Evolutionary conservation across 768 basidiomycete species (phyloP).

Genomic region (Trametes cinnabarina): DNA sequence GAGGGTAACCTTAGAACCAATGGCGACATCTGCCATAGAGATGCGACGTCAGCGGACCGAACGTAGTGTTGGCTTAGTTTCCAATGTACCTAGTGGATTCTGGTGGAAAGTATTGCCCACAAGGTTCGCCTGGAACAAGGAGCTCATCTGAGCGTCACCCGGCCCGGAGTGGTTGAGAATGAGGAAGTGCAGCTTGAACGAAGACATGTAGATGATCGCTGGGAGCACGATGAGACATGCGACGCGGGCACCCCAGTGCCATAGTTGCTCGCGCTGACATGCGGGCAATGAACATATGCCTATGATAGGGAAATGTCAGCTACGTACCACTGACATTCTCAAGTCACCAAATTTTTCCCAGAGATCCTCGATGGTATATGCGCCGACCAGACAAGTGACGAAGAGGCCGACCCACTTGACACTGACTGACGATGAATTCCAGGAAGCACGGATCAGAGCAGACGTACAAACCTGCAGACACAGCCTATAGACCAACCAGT

Average conservation of each 20-base stretch:
- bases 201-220: slow-evolving; percentile 87
- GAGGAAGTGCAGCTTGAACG: slow-evolving; percentile 96
- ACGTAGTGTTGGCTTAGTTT: neutral
- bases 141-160: slow-evolving; percentile 98
- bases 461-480: slow-evolving; percentile 71
- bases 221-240: slow-evolving; percentile 86
- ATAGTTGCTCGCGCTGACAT: slow-evolving; percentile 74
- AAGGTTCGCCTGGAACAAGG: slow-evolving; percentile 95
- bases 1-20: slow-evolving; percentile 86
- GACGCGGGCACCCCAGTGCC: slow-evolving; percentile 89
- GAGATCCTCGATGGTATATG: slow-evolving; percentile 96
- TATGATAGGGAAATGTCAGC: neutral
- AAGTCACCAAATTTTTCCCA: slow-evolving; percentile 99
- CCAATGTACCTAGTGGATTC: slow-evolving; percentile 75
- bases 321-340: slow-evolving; percentile 80
- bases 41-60: neutral
- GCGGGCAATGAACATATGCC: neutral
- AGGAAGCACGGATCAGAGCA: neutral
- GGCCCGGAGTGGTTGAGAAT: slow-evolving; percentile 92
- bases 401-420: slow-evolving; percentile 97
- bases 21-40: slow-evolving; percentile 65
- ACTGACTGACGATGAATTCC: slow-evolving; percentile 39
- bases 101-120: slow-evolving; percentile 89
- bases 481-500: slow-evolving; percentile 95
- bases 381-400: slow-evolving; percentile 88